Base-by-base conservation (phyloP, 2,329 filamentous ascomycete genomes). In the Aspergillus sojae region DNA sequence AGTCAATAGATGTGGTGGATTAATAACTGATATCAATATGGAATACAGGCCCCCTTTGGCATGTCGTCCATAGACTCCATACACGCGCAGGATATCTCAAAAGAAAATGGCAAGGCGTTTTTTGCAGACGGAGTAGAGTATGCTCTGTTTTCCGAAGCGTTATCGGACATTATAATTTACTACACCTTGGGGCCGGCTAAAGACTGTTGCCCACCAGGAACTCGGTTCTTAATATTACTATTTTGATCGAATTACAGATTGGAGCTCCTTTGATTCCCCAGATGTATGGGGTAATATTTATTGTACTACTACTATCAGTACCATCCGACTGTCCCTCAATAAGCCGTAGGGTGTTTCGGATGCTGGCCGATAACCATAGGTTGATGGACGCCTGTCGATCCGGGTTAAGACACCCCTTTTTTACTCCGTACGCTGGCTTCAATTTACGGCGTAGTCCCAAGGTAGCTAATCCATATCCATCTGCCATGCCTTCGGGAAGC, bases 341-440 rank as follows among this genome's bases (percentile, higher is more conserved):
- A 19, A n/a, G 32, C 52, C 30, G 28, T 30, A 59, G 19, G 12
- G 41, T 58, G 43, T 63, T 65, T 68, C 58, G 66, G 65, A 67
- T 65, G 59, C 62, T 65, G 65, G 56, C 66, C 65, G 65, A 62
- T 65, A 50, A 56, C 48, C 43, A 32, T 56, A 53, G 58, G 52
- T 45, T 60, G 48, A 60, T 55, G 43, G 62, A 52, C 58, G 46
- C 28, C 26, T 46, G 62, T 67, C 65, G 64, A 67, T 67, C 62
- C 48, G 57, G 62, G 48, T 64, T 45, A 62, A 46, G 28, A 41
- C 39, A 28, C 60, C 53, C 50, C 57, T n/a, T 62, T 64, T 52
- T 58, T 28, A 41, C 19, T 41, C 19, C 19, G 19, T 41, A 60
- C 34, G 45, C 28, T 39, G 45, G 19, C n/a, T 50, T 41, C 57